Evolutionary conservation across 805 yeast genomes (phyloP).

Genomic region (Hanseniaspora nectarophila): DNA sequence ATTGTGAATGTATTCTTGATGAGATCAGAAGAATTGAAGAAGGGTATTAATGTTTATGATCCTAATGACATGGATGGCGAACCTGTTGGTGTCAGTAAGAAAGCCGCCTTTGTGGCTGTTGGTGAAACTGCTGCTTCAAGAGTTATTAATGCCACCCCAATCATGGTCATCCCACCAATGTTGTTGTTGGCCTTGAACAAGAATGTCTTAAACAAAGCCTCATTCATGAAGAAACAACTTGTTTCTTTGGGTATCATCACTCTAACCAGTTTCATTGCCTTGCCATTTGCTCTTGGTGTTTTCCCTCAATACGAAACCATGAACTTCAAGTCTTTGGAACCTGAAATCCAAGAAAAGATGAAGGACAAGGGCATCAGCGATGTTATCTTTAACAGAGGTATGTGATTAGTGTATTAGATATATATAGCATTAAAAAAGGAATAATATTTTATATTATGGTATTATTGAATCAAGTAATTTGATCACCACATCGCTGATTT

Average conservation of each 20-base stretch:
- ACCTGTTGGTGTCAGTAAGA: slow-evolving; percentile 60
- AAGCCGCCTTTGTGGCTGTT: slow-evolving; percentile 85
- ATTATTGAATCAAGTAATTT: background rate
- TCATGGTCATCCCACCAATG: slow-evolving; percentile 94
- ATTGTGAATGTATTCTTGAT: slow-evolving; percentile 88
- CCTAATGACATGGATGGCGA: slow-evolving; percentile 38
- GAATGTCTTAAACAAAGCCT: slow-evolving; percentile 53
- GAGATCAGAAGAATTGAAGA: slow-evolving; percentile 88
- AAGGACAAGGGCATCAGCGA: slow-evolving; percentile 50
- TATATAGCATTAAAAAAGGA: background rate
- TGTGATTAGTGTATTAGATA: slow-evolving; percentile 32
- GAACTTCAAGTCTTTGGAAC: slow-evolving; percentile 49
- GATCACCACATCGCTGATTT: background rate
- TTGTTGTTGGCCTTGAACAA: slow-evolving; percentile 66
- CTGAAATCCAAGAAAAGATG: slow-evolving; percentile 46
- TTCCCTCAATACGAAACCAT: slow-evolving; percentile 82
- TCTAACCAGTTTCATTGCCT: slow-evolving; percentile 68
- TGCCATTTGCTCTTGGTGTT: slow-evolving; percentile 90
- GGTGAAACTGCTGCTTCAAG: slow-evolving; percentile 94
- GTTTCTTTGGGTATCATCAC: slow-evolving; percentile 81
- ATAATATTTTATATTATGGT: background rate
- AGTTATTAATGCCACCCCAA: slow-evolving; percentile 91
- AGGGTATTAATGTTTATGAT: slow-evolving; percentile 66
- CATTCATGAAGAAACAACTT: slow-evolving; percentile 49
- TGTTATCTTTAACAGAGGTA: slow-evolving; percentile 89